Conservation (phyloP, 768 basidiomycete species). For the Lactarius vividus region DNA sequence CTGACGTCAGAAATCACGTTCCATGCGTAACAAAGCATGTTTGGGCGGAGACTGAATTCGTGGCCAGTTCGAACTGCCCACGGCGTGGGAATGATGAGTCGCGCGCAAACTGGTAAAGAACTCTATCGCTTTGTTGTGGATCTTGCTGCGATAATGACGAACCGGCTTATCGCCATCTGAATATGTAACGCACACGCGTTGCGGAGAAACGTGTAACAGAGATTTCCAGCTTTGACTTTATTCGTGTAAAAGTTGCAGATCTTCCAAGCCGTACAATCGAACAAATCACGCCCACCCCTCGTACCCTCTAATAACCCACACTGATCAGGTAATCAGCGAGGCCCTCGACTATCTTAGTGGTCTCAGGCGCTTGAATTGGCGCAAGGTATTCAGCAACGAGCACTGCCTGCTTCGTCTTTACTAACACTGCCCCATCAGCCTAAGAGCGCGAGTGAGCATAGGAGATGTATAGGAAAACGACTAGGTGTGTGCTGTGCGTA, state of each 20-base stretch:
- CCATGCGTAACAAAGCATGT: too few species aligned
- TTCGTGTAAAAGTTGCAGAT: slow-evolving; percentile 7
- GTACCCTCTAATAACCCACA: slow-evolving; percentile 46
- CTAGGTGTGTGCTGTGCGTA: slow-evolving; percentile 39
- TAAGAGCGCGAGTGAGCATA: slow-evolving; percentile 34
- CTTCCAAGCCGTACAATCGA: slow-evolving; percentile 11
- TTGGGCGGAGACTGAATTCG: too few species aligned
- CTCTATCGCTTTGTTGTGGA: not conserved
- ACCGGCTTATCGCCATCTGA: slow-evolving; percentile 2
- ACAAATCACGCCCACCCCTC: not conserved
- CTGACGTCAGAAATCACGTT: too few species aligned
- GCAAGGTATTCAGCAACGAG: slow-evolving; percentile 72
- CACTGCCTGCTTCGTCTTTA: slow-evolving; percentile 84
- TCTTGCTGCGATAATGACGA: not conserved
- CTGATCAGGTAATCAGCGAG: slow-evolving; percentile 78
- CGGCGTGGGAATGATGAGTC: too few species aligned
- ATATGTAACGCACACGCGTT: not conserved
- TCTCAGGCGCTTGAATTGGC: slow-evolving; percentile 65
- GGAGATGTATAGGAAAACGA: not conserved
- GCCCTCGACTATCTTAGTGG: slow-evolving; percentile 58
- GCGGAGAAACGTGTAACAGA: not conserved
- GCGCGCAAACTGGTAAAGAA: too few species aligned
- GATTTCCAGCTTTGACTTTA: not conserved
- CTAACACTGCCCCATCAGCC: slow-evolving; percentile 70
- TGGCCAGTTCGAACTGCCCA: too few species aligned